A percentile compares a stretch with the other conserved stretches of the same genome.
Conservation (phyloP, 805 yeast species). For the Tetrapisispora fleetii region DNA sequence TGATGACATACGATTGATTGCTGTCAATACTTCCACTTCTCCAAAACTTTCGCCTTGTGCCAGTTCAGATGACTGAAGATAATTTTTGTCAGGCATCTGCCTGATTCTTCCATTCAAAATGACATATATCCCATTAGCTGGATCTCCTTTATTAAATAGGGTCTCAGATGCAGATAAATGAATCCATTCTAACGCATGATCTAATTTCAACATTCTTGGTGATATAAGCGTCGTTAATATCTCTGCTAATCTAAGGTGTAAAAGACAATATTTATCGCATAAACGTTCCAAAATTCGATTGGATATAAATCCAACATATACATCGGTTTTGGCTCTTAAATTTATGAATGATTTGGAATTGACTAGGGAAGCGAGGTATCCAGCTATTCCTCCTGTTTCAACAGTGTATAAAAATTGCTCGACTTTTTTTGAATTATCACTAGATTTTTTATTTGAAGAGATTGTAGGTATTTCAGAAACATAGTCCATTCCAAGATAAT, state of each 20-base stretch:
- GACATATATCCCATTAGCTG: slow-evolving; percentile 83
- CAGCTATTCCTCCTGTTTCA: slow-evolving; percentile 73
- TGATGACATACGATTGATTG: slow-evolving; percentile 56
- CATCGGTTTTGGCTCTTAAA: slow-evolving; percentile 49
- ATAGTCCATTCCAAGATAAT: not conserved
- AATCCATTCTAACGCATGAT: slow-evolving; percentile 92
- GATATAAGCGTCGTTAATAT: slow-evolving; percentile 60
- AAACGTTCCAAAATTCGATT: slow-evolving; percentile 51
- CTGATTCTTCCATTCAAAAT: slow-evolving; percentile 84
- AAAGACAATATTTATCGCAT: slow-evolving; percentile 64
- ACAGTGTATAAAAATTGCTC: slow-evolving; percentile 47
- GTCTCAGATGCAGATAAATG: slow-evolving; percentile 81
- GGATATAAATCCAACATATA: slow-evolving; percentile 64
- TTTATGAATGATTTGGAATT: slow-evolving; percentile 73
- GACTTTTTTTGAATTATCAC: slow-evolving; percentile 4
- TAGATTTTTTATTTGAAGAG: not conserved
- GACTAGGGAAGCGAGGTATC: slow-evolving; percentile 71
- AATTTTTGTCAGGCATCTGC: slow-evolving; percentile 27
- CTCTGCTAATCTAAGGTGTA: slow-evolving; percentile 71
- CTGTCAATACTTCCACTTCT: slow-evolving; percentile 87
- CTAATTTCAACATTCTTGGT: slow-evolving; percentile 59
- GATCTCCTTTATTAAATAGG: slow-evolving; percentile 70
- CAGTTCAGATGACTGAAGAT: slow-evolving; percentile 52
- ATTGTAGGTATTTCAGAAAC: not conserved
- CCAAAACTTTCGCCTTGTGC: slow-evolving; percentile 95